Evolutionary conservation across 768 basidiomycete species (phyloP), one percentile per base, ranked within the genome.

Genomic region (Leccinum longicurvipes): DNA sequence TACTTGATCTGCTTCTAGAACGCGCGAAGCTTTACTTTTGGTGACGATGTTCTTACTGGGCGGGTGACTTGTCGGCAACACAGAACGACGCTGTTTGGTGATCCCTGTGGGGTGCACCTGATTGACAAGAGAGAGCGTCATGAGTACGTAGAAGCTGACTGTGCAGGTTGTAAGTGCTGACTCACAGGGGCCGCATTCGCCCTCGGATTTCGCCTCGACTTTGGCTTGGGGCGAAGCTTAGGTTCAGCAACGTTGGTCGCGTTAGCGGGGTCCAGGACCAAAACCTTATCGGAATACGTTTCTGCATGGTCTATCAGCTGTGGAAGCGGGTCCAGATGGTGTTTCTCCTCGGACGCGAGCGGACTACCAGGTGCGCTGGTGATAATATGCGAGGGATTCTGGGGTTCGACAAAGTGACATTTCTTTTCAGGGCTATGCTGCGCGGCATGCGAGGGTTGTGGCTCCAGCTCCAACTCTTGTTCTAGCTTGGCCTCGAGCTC

Each of bases 201-300:
- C 71, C 62, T 72, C 62, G 71, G 66, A 58, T 62, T 64, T 63
- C 67, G 55, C 53, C 53, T 69, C 27, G 53, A 31, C 21, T 50
- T 57, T 48, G 57, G 58, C 19, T 51, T 56, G 48, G 57, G 59
- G 9, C n/a, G 49, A 34, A 31, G 61, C 17, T 5, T 23, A 45
- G 50, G 50, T 21, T 46, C 50, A 29, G 49, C 29, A 42, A 45
- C 31, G 11, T 29, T 39, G 10, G 23, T 52, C 34, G 32, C n/a
- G 6, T 61, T 57, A 47, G 47, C 19, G 28, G 44, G 36, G 24
- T 19, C 11, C 54, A 56, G 49, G 44, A 31, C 49, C 31, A 54
- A 39, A 17, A 55, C 63, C 14, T 25, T 36, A 12, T 45, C 28
- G 4, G 32, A 24, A 25, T 32, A 11, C 21, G 24, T 51, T 34